Conservation (phyloP, 1,284 basidiomycete species). For the Pseudomicrostroma phylloplanum region DNA sequence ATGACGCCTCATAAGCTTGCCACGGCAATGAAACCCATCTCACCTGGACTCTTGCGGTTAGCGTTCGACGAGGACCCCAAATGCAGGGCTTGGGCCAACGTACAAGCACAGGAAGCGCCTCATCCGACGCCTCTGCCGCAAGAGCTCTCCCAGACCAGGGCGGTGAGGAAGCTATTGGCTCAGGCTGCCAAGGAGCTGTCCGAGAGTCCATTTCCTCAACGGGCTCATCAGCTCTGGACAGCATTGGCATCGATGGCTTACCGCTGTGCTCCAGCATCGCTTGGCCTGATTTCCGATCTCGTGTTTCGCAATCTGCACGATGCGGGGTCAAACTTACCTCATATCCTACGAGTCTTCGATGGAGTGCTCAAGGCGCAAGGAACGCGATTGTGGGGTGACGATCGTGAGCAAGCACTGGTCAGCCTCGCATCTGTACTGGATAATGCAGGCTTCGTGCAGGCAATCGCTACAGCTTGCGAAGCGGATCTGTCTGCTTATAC, state of each 20-base stretch:
- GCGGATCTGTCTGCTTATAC: slow-evolving; percentile 5
- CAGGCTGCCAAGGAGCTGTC: not conserved
- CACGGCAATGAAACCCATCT: not conserved
- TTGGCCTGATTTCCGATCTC: slow-evolving; percentile 12
- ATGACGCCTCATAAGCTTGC: slow-evolving; percentile 1
- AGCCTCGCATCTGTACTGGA: slow-evolving; percentile 37
- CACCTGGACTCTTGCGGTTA: not conserved
- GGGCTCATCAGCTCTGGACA: not conserved
- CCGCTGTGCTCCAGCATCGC: not conserved
- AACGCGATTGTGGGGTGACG: slow-evolving; percentile 20
- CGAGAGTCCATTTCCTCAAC: not conserved
- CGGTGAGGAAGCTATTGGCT: not conserved
- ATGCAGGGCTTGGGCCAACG: not conserved
- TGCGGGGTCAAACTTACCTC: not conserved
- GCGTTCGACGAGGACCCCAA: not conserved
- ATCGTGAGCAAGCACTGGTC: slow-evolving; percentile 29
- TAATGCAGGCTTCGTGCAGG: slow-evolving; percentile 20
- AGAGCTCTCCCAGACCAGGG: not conserved
- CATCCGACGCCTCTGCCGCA: not conserved
- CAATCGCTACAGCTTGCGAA: not conserved
- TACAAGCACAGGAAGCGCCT: not conserved
- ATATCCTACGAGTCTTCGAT: slow-evolving; percentile 5
- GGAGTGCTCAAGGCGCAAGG: slow-evolving; percentile 14
- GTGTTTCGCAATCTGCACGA: not conserved
- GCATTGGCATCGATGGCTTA: not conserved